Percentiles rank a stretch among this genome's conserved stretches.
Evolutionary conservation across 2,329 filamentous ascomycete species (phyloP).

Genomic region (Conoideocrella luteorostrata): DNA sequence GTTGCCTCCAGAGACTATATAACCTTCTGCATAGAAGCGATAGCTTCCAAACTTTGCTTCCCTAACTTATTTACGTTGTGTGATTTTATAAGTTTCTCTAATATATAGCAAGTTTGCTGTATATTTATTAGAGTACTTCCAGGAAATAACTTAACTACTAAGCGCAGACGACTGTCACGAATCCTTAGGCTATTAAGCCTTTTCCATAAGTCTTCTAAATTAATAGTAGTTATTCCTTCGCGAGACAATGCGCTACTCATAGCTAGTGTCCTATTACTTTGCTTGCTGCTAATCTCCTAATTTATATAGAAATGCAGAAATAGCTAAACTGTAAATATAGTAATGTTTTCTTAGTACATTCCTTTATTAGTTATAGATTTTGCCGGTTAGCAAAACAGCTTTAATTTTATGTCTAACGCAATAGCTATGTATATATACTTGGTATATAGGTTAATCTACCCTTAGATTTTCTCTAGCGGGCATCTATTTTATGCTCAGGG

Average conservation of each 20-base stretch:
- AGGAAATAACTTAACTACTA: neutral
- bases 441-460: too few species aligned
- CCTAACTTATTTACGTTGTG: neutral
- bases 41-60: neutral
- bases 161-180: neutral
- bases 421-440: too few species aligned
- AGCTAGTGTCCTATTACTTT: neutral
- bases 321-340: neutral
- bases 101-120: neutral
- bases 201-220: neutral
- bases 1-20: neutral
- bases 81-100: neutral
- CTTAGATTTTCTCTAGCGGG: too few species aligned
- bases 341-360: too few species aligned
- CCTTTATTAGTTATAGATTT: too few species aligned
- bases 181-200: neutral
- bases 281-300: neutral
- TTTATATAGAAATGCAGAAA: neutral
- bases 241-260: neutral
- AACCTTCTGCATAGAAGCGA: neutral
- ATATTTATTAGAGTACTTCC: neutral
- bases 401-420: too few species aligned
- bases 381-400: too few species aligned
- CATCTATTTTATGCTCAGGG: too few species aligned
- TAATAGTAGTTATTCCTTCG: neutral